Percentiles rank a stretch among this genome's conserved stretches.
Evolutionary conservation across 345 rosid genomes (phyloP).

Genomic region (Eucalyptus regnans): DNA sequence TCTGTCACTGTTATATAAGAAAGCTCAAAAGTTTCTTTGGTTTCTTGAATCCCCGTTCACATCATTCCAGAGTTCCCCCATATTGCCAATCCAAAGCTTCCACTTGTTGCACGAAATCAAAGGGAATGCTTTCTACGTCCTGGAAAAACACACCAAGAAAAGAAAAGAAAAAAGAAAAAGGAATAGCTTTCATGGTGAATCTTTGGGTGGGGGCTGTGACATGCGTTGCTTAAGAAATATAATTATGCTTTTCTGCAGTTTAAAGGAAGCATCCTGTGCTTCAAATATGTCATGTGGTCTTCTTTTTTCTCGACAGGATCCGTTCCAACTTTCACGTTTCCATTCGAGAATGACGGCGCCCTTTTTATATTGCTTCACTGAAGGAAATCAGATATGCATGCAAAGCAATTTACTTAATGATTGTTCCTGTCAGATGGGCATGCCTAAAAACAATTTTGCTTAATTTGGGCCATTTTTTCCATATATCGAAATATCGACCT

Average conservation of each 20-base stretch:
- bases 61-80: not conserved
- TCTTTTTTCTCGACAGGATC: not conserved
- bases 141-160: not conserved
- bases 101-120: not conserved
- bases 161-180: not conserved
- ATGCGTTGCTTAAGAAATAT: not conserved
- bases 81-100: not conserved
- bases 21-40: not conserved
- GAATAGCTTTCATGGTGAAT: not conserved
- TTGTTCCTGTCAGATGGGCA: not conserved
- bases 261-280: slow-evolving; percentile 11
- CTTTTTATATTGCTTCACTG: not conserved
- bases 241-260: slow-evolving; percentile 7
- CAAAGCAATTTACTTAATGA: not conserved
- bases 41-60: not conserved
- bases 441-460: not conserved
- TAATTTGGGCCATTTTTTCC: not conserved
- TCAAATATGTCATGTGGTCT: not conserved
- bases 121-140: not conserved
- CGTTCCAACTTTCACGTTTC: not conserved
- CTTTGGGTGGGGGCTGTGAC: not conserved
- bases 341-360: not conserved
- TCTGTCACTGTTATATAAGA: not conserved
- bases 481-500: not conserved
- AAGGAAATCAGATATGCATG: not conserved